Evolutionary conservation across 1,139 yeast genomes (phyloP), one percentile per base, ranked within the genome.

Genomic region (Zygosaccharomyces sapae): DNA sequence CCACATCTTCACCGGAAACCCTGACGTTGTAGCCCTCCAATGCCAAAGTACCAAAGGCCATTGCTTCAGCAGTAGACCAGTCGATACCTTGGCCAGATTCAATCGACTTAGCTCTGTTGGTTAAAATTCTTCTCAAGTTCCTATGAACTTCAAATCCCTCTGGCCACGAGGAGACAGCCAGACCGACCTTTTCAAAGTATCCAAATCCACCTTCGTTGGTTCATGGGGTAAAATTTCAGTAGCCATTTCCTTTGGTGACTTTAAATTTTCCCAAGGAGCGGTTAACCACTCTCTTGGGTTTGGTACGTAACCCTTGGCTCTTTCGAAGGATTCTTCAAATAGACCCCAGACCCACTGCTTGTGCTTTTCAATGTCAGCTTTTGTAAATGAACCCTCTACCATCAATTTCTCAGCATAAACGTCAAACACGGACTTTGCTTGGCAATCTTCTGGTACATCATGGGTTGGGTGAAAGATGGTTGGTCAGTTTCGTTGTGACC

Each of bases 401-500:
- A 89, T 68, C 66, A 92, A 81, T 73, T 88, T 79, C 50, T 83
- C 79, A 55, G 86, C 77, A 76, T 92, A 92, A 67, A 83, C 78
- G 63, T 90, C 96, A 61, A 92, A 77, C 47, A 90, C 95, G 44
- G 90, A 81, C 69, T 82, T 80, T 90, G 92, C 68, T 86, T 78
- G 49, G 94, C 89, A 67, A 92, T 86, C 73, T 79, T 80, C 71
- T 87, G 75, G 77, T 92, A 92, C 99, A 92, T 92, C 63, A 89
- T 73, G 44, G 99, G 99, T 73, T 92, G 99, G 40, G 99, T 92
- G 80, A 92, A 92, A 41, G 96, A 76, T 50, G 99, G 98, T 76
- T 92, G 98, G 74, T 92, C 99, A 58, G 97, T 92, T 77, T 92
- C 99, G 70, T 92, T 92, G 77, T 92, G 99, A 70, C 99, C 99